Percentiles rank a stretch among this genome's conserved stretches.
These are phyloP conservation scores for Asterochloris sp. DNA, from an alignment of 139 green algal species.

Conservation along the genomic window DNA sequence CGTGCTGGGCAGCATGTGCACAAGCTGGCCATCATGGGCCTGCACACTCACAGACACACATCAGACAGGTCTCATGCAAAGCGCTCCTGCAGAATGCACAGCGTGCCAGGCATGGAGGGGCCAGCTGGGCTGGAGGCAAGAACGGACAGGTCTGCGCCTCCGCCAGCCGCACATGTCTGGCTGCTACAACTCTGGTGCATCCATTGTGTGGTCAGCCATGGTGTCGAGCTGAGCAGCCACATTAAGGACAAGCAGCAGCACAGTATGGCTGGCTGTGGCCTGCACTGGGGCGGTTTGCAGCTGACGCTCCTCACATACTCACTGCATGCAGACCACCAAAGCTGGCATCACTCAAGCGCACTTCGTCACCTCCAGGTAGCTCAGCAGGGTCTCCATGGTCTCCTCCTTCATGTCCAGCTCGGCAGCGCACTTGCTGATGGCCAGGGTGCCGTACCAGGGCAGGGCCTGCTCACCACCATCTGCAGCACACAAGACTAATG, in stretches of 20 bases:
- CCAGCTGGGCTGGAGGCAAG: neutral
- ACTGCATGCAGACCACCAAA: neutral
- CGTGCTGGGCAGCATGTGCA: conserved; percentile 27
- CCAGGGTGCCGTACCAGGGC: conserved; percentile 39
- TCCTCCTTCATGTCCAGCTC: conserved; percentile 66
- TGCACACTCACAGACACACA: conserved; percentile 7
- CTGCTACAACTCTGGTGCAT: neutral
- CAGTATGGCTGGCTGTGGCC: too few species aligned
- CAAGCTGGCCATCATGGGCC: conserved; percentile 11
- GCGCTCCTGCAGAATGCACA: too few species aligned
- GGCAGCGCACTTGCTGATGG: conserved; percentile 12
- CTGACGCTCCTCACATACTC: too few species aligned
- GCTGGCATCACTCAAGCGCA: neutral
- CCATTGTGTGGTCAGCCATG: too few species aligned
- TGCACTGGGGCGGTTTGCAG: too few species aligned
- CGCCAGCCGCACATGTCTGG: neutral
- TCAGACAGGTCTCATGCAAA: neutral
- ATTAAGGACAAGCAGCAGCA: too few species aligned
- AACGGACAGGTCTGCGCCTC: neutral
- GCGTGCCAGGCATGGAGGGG: neutral
- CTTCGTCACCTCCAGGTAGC: conserved; percentile 65
- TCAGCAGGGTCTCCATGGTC: conserved; percentile 70
- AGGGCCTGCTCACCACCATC: neutral
- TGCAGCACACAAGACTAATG: neutral
- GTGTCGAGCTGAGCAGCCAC: too few species aligned